phyloP scores from a whole-genome alignment of 2,329 filamentous ascomycete genomes.

The Cladosporium sp. region DNA sequence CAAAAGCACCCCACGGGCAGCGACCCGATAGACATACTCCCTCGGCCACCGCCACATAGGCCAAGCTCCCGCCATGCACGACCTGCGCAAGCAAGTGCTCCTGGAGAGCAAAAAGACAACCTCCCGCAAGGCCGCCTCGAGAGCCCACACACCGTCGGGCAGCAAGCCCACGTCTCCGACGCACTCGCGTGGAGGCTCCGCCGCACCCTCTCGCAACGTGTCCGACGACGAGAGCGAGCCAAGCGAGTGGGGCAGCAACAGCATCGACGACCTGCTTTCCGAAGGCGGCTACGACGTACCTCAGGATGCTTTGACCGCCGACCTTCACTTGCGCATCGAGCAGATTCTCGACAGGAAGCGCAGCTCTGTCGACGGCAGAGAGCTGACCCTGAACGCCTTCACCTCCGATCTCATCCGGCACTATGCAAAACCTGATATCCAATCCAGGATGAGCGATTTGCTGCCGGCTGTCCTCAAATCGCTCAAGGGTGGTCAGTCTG shows the following conservation, averaged over 20 bases:
- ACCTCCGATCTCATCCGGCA: conserved; percentile 61
- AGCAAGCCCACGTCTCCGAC: conserved; percentile 55
- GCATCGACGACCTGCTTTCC: conserved; percentile 59
- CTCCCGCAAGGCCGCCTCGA: conserved; percentile 60
- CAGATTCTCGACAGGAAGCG: conserved; percentile 73
- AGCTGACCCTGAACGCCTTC: conserved; percentile 57
- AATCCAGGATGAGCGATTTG: conserved; percentile 54
- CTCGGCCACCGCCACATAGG: not conserved
- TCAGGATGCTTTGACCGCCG: conserved; percentile 53
- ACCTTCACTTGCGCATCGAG: conserved; percentile 60
- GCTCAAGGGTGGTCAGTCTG: conserved; percentile 61
- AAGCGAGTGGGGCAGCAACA: conserved; percentile 55
- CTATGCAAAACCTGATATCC: conserved; percentile 58
- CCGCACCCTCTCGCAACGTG: conserved; percentile 54
- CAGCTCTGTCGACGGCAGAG: conserved; percentile 65
- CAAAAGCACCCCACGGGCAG: not conserved
- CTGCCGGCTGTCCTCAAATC: conserved; percentile 61
- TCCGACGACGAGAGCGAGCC: conserved; percentile 59
- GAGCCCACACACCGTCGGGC: conserved; percentile 49
- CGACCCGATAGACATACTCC: not conserved
- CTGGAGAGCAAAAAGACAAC: conserved; percentile 67
- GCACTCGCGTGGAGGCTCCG: conserved; percentile 54
- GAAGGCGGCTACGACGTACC: conserved; percentile 46
- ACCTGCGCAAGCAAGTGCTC: conserved; percentile 59
- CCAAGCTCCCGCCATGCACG: conserved; percentile 25